Base-by-base conservation (phyloP, 768 basidiomycete species). In the Collybia mongolica region DNA sequence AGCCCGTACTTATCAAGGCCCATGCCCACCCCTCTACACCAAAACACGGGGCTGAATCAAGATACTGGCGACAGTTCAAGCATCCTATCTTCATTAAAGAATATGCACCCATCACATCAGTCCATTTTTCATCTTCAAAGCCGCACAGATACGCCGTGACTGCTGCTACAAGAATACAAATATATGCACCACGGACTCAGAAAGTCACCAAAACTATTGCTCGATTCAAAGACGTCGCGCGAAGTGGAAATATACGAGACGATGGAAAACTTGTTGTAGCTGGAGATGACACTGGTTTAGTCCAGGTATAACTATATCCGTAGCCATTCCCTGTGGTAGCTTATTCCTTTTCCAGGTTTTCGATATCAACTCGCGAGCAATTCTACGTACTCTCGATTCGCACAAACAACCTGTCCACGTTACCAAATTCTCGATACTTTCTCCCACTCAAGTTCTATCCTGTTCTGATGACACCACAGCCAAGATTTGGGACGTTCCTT, bases 391-490 rank as follows among this genome's bases (percentile, higher is more conserved):
- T 0, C 78, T 99, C 46, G 90, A 94, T 58, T 84, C 88, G 2
- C 96, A 98, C 70, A 94, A 96, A 62, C 95, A 97, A 60, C 94
- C 97, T 24, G 93, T 97, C 0, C 94, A 98, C 71, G 89, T 96
- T 52, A 84, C 93, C 5, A 90, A 88, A 56, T 99, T 98, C 66
- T 98, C 96, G 1, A 68, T 84, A 2, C 76, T 88, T 48, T 76
- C 82, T 12, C 86, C 88, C 2, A 90, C 91, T 0, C 90, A 93
- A 58, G 74, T 98, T 45, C 78, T 98, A 23, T 95, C 97, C 3
- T 95, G 93, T 60, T 98, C 95, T 2, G 96, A 98, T 67, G 97
- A 99, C 65, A 92, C 90, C 2, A 94, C 95, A 19, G 90, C 90
- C 47, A 88, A 84, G 65, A 73, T 98, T 1, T 98, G 94, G 90